Evolutionary conservation across 768 basidiomycete genomes (phyloP).

Genomic region (Macrocybe gigantea): DNA sequence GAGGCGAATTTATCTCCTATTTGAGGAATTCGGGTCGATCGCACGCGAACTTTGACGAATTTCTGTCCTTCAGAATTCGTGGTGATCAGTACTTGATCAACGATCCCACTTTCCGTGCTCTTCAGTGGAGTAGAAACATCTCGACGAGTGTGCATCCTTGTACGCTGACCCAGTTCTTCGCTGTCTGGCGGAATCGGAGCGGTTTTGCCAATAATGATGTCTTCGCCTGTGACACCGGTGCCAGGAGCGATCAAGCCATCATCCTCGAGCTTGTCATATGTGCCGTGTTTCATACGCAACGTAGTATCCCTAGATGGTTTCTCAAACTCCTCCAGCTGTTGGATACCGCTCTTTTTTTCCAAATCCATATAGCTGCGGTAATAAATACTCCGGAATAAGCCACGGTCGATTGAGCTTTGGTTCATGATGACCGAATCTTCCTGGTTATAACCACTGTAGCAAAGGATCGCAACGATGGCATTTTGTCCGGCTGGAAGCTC

Average conservation of each 20-base stretch:
- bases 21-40: conserved; percentile 94
- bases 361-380: conserved; percentile 98
- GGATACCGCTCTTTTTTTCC: conserved; percentile 93
- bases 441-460: conserved; percentile 99
- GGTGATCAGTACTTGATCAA: conserved; percentile 95
- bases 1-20: conserved; percentile 99
- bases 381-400: conserved; percentile 97
- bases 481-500: conserved; percentile 99
- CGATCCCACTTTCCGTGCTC: conserved; percentile 95
- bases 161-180: conserved; percentile 95
- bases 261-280: conserved; percentile 96
- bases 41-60: conserved; percentile 96
- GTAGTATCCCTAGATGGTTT: conserved; percentile 92
- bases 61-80: conserved; percentile 96
- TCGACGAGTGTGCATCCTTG: conserved; percentile 86
- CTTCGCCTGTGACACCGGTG: conserved; percentile 91
- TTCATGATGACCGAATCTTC: conserved; percentile 99
- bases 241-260: conserved; percentile 96
- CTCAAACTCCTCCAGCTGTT: conserved; percentile 93
- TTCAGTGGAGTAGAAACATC: conserved; percentile 98
- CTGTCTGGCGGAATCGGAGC: conserved; percentile 95
- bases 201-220: conserved; percentile 99
- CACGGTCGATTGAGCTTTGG: conserved; percentile 96
- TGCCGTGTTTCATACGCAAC: conserved; percentile 94
- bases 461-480: conserved; percentile 95